Conservation (phyloP, 257 asterid species). For the Ligustrum vulgare region DNA sequence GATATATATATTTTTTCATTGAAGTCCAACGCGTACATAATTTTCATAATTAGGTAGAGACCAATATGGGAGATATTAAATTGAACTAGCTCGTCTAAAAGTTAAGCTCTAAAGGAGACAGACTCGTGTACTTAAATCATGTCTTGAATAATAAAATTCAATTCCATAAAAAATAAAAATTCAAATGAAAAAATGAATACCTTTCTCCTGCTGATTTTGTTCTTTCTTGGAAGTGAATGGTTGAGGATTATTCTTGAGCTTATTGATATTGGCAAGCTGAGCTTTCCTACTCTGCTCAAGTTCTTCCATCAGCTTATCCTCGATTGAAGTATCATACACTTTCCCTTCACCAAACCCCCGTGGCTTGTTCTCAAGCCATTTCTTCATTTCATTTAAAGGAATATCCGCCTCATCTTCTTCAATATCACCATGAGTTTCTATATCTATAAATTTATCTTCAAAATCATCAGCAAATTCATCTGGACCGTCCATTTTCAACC, state of each 20-base stretch:
- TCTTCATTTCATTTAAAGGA: slow-evolving; percentile 69
- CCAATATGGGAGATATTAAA: too few relatives aligned
- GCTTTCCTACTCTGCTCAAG: slow-evolving; percentile 79
- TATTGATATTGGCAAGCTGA: slow-evolving; percentile 73
- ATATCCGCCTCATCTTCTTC: slow-evolving; percentile 38
- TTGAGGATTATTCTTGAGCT: slow-evolving; percentile 56
- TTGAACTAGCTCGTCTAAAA: not conserved
- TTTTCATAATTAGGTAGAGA: too few relatives aligned
- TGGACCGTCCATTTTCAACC: slow-evolving; percentile 38
- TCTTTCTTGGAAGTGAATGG: slow-evolving; percentile 38
- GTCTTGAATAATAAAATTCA: not conserved
- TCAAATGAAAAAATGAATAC: slow-evolving; percentile 31
- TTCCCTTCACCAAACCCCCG: slow-evolving; percentile 92
- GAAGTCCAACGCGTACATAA: too few relatives aligned
- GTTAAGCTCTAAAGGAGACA: not conserved
- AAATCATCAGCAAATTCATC: slow-evolving; percentile 41
- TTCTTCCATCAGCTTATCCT: slow-evolving; percentile 87
- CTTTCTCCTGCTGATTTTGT: slow-evolving; percentile 43
- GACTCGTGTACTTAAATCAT: not conserved
- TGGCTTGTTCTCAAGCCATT: slow-evolving; percentile 69
- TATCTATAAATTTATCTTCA: slow-evolving; percentile 36
- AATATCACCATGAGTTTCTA: slow-evolving; percentile 34
- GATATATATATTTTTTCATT: too few relatives aligned
- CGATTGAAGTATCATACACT: slow-evolving; percentile 78
- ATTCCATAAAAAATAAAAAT: not conserved